Evolutionary conservation across 345 rosid species (phyloP), one percentile per base, ranked within the genome.

Genomic region (Eucalyptus tenuipes): DNA sequence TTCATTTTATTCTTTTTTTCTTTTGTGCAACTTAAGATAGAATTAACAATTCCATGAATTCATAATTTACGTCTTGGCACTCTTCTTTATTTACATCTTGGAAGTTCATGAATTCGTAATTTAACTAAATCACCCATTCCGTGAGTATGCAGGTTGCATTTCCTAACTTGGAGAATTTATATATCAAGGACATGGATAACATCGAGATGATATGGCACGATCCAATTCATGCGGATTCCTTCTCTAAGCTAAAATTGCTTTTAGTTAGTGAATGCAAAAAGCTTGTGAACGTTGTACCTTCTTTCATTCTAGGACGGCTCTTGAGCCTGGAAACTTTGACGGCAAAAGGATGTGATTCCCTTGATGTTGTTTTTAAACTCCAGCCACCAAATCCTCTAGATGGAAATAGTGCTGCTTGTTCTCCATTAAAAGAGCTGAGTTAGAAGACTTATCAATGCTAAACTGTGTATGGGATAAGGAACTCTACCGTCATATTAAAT

Each of bases 261-360:
- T 7, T 5, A 15, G 1, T 31, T 1, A 1, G 1, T 0, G 0
- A 0, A 4, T 31, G 42, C 42, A 31, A 33, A 2, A 31, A 8
- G 42, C 71, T 64, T 13, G 71, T n/a, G 37, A n/a, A 4, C 0
- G 7, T 64, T 1, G 1, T 64, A 0, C 37, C 37, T 64, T 64
- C 71, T 64, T 64, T n/a, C 37, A 29, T 64, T 64, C 37, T 64
- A 29, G 37, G 71, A n/a, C 1, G 0, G 71, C 71, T n/a, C 5
- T 13, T 15, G 37, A 64, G 71, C 37, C 1, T 64, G 0, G 71
- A 64, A 64, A 64, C 18, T 64, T 64, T 64, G 71, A 4, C 0
- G 0, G 37, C 8, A 29, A 4, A 1, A 6, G 4, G 1, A 4
- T 64, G 71, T 14, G 3, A 1, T 64, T n/a, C 71, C 18, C 37